Conservation (phyloP, 2,329 filamentous ascomycete genomes). For the Dactylellina parvicollis region DNA sequence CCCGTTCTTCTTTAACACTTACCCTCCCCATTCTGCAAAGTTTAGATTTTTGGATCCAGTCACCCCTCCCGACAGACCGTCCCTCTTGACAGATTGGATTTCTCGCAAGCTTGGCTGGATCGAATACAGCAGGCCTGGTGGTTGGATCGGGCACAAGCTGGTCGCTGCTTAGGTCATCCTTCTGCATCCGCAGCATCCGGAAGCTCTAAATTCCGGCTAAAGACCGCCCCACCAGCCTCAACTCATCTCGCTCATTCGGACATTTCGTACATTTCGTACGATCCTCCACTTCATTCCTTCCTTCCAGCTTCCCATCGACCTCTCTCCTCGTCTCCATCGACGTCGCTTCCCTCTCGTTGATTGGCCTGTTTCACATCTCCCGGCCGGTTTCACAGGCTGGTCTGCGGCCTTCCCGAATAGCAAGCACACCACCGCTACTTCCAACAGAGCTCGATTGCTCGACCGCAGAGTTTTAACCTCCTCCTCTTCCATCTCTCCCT, state of each 20-base stretch:
- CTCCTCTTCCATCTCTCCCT: background rate
- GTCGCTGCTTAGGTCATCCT: constrained; percentile 35
- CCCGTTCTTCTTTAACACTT: too few relatives aligned
- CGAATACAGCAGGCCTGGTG: background rate
- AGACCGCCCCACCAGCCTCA: constrained; percentile 21
- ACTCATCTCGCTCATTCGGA: background rate
- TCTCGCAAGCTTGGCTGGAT: background rate
- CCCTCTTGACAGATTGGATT: too few relatives aligned
- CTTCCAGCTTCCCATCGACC: background rate
- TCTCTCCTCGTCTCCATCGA: background rate
- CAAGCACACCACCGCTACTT: background rate
- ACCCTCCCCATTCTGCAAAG: too few relatives aligned
- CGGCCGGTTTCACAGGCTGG: background rate
- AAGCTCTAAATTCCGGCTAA: constrained; percentile 48
- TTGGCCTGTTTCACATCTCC: constrained; percentile 4
- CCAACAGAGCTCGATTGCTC: background rate
- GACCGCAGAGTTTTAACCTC: background rate
- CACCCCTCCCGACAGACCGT: too few relatives aligned
- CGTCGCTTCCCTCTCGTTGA: background rate
- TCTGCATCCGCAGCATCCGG: constrained; percentile 48
- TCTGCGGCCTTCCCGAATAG: constrained; percentile 7
- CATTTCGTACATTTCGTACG: background rate
- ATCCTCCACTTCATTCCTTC: background rate
- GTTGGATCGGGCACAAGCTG: background rate
- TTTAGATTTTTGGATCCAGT: too few relatives aligned